Conservation (phyloP, 768 basidiomycete species). For the Russula olivacea region DNA sequence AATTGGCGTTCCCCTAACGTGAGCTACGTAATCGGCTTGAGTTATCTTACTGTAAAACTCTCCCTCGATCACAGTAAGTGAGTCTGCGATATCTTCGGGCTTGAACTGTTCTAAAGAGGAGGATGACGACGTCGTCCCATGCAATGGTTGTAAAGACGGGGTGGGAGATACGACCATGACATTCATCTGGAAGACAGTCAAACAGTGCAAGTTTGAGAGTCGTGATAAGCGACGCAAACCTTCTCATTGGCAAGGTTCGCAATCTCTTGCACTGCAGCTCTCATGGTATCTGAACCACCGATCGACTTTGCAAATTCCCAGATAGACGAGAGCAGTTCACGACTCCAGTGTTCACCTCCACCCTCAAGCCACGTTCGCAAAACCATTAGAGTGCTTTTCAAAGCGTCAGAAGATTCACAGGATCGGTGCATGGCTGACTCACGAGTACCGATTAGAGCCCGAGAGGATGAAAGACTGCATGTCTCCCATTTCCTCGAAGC, state of each 20-base stretch:
- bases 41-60: constrained; percentile 37
- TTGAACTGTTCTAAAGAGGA: constrained; percentile 31
- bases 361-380: constrained; percentile 14
- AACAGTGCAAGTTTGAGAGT: background rate
- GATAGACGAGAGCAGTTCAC: constrained; percentile 28
- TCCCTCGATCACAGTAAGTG: constrained; percentile 41
- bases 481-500: constrained; percentile 34
- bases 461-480: background rate
- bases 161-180: background rate
- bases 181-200: constrained; percentile 10
- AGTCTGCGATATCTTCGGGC: constrained; percentile 40
- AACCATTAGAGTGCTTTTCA: constrained; percentile 11
- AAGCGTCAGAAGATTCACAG: background rate
- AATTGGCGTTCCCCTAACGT: constrained; percentile 31
- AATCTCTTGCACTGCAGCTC: constrained; percentile 5
- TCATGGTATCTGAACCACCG: constrained; percentile 12
- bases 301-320: constrained; percentile 10
- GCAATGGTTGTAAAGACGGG: background rate
- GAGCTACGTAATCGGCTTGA: constrained; percentile 40
- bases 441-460: constrained; percentile 12
- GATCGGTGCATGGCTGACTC: background rate
- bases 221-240: constrained; percentile 1
- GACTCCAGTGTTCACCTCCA: constrained; percentile 24
- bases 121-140: background rate
- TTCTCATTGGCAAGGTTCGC: constrained; percentile 7